Conservation (phyloP, 2,329 filamentous ascomycete genomes). For the Penicillium verrucosum region DNA sequence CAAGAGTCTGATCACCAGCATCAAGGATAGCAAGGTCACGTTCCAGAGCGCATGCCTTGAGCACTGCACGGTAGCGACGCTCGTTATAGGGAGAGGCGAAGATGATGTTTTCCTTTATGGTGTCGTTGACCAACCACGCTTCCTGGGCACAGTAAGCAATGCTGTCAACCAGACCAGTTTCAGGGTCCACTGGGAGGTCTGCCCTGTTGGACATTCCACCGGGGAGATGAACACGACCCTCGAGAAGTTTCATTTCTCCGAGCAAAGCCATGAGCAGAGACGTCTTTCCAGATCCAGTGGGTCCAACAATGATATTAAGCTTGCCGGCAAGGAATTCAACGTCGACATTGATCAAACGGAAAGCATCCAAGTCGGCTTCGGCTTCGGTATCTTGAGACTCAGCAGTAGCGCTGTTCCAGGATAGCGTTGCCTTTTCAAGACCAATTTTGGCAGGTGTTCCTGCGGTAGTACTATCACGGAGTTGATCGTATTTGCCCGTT, state of each 20-base stretch:
- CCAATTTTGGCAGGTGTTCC: slow-evolving; percentile 73
- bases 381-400: slow-evolving; percentile 56
- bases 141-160: slow-evolving; percentile 96
- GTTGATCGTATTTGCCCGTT: slow-evolving; percentile 89
- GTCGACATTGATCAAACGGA: slow-evolving; percentile 78
- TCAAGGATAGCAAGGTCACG: slow-evolving; percentile 90
- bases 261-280: slow-evolving; percentile 93
- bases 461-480: slow-evolving; percentile 68
- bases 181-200: slow-evolving; percentile 74
- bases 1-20: slow-evolving; percentile 85
- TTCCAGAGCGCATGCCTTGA: slow-evolving; percentile 86
- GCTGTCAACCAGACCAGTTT: slow-evolving; percentile 83
- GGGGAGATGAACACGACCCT: slow-evolving; percentile 78
- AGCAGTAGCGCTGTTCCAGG: slow-evolving; percentile 68
- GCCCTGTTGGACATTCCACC: slow-evolving; percentile 76
- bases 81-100: slow-evolving; percentile 81
- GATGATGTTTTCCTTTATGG: slow-evolving; percentile 91
- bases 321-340: slow-evolving; percentile 79
- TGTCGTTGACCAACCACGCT: slow-evolving; percentile 94
- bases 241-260: slow-evolving; percentile 87
- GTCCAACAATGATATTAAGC: slow-evolving; percentile 87
- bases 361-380: slow-evolving; percentile 67
- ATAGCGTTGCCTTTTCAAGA: slow-evolving; percentile 78
- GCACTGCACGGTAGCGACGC: slow-evolving; percentile 78
- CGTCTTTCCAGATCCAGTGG: slow-evolving; percentile 93